Evolutionary conservation across 495 filamentous ascomycete species (phyloP).

Genomic region (Oleoguttula mirabilis): DNA sequence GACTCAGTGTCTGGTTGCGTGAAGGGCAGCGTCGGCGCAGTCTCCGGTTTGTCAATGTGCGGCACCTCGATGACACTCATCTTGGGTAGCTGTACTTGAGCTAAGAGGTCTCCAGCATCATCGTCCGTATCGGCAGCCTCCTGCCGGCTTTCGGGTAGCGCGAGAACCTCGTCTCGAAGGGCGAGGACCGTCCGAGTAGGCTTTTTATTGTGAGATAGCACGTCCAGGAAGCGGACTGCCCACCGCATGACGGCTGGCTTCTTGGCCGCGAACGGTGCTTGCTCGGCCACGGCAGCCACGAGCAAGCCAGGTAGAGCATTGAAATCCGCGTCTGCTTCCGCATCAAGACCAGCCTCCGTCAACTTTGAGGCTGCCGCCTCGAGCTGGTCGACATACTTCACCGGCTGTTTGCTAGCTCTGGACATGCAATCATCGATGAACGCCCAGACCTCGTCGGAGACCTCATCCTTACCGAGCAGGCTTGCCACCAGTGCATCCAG

Average conservation of each 20-base stretch:
- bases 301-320: constrained; percentile 39
- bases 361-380: constrained; percentile 16
- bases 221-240: background rate
- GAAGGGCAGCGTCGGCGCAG: constrained; percentile 10
- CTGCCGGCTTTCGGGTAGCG: background rate
- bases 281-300: constrained; percentile 54
- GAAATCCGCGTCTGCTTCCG: background rate
- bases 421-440: constrained; percentile 63
- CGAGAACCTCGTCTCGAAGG: background rate
- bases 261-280: constrained; percentile 53
- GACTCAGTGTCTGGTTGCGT: constrained; percentile 29
- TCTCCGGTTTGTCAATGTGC: background rate
- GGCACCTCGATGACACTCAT: background rate
- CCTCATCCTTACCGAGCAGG: constrained; percentile 26
- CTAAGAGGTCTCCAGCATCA: background rate
- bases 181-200: background rate
- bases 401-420: constrained; percentile 54
- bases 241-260: background rate
- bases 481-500: constrained; percentile 43
- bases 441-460: background rate
- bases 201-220: background rate
- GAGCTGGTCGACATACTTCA: constrained; percentile 52
- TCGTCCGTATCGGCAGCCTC: background rate
- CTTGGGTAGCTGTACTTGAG: background rate
- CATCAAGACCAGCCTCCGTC: background rate